phyloP scores from a whole-genome alignment of 306 rosid species.

The Acacia acuminata region DNA sequence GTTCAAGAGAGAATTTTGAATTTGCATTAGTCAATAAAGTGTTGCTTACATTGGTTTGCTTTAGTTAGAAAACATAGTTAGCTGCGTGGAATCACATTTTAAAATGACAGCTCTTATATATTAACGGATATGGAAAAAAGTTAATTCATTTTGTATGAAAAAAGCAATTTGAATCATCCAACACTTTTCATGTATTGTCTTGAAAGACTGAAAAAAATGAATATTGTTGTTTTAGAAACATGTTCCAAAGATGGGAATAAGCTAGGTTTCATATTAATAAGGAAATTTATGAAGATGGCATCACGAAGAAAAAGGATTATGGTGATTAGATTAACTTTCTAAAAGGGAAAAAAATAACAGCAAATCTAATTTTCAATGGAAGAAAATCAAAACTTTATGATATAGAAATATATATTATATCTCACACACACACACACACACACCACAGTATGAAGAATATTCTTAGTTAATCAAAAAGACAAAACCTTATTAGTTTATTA shows the following conservation, averaged over 20 bases:
- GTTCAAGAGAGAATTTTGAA: neutral
- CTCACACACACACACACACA: too few relatives aligned
- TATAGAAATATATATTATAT: neutral
- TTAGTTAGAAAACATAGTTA: neutral
- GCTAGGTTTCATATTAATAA: neutral
- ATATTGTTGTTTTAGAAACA: neutral
- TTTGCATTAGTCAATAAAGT: conserved; percentile 16
- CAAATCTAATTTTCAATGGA: conserved; percentile 29
- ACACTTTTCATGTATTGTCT: neutral
- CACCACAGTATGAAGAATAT: conserved; percentile 20
- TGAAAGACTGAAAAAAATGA: neutral
- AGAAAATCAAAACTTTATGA: conserved; percentile 34
- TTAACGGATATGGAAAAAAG: neutral
- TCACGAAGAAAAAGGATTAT: conserved; percentile 32
- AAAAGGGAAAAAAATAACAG: conserved; percentile 29
- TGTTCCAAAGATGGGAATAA: neutral
- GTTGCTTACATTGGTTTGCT: conserved; percentile 4
- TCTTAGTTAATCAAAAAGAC: conserved; percentile 15
- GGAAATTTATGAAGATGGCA: neutral
- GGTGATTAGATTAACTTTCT: conserved; percentile 38
- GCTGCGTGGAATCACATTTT: neutral
- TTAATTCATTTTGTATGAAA: neutral
- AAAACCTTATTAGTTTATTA: conserved; percentile 12
- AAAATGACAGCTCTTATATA: neutral
- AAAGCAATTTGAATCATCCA: neutral